These are phyloP conservation scores for Dioscorea cayenensis DNA, from an alignment of 116 monocot genomes.

Conservation along the genomic window DNA sequence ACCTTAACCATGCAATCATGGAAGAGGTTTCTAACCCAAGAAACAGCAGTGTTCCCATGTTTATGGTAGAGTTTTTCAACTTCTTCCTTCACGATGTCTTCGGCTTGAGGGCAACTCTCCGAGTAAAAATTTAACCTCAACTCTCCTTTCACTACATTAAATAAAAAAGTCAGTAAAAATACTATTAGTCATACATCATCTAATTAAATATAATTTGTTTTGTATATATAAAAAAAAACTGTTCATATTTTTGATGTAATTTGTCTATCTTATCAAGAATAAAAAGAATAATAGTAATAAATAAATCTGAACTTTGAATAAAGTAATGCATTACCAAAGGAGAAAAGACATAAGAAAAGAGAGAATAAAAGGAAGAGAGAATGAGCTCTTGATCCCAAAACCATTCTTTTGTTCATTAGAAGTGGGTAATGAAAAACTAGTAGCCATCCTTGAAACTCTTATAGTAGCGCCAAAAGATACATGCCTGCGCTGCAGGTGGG, in stretches of 20 bases:
- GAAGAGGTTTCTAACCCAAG: conserved; percentile 63
- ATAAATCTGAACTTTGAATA: neutral
- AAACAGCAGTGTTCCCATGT: conserved; percentile 64
- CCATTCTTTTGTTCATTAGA: neutral
- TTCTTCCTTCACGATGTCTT: conserved; percentile 40
- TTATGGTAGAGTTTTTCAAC: conserved; percentile 41
- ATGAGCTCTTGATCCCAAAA: neutral
- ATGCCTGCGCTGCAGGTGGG: neutral
- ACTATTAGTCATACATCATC: too few species aligned
- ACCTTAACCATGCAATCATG: conserved; percentile 69
- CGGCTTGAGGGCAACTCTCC: conserved; percentile 44
- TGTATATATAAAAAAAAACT: too few species aligned
- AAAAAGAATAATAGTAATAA: neutral
- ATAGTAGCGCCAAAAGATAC: neutral
- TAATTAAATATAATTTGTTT: too few species aligned
- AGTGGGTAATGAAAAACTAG: neutral
- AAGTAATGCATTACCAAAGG: neutral
- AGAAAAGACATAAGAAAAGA: neutral
- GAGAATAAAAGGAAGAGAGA: neutral
- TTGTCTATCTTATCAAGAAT: too few species aligned
- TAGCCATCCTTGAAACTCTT: neutral
- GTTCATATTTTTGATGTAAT: too few species aligned
- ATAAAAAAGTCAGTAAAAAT: neutral
- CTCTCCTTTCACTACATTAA: conserved; percentile 12
- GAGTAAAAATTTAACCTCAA: conserved; percentile 31